Base-by-base conservation (phyloP, 306 rosid species). In the Ormosia semicastrata region DNA sequence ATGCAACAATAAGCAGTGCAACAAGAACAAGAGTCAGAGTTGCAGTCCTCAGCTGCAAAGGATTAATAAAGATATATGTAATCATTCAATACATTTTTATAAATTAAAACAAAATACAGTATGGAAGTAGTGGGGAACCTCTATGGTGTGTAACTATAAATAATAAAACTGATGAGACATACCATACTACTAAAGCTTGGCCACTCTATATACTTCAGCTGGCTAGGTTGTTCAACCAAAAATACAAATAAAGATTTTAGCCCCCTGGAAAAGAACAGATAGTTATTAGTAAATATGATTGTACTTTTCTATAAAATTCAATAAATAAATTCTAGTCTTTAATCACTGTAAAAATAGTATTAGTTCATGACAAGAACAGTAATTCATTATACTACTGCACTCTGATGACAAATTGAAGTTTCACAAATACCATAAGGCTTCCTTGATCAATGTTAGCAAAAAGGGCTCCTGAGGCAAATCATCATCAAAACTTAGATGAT, bases 221-320 rank as follows among this genome's bases (percentile, higher is more conserved):
- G 97, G 86, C 97, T 82, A 39, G 98, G 98, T 81, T 95, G 98
- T 90, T 95, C 95, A 50, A 58, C 84, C 87, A 95, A 85, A 89
- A 94, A 94, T 40, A 34, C 58, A 63, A 86, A 83, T 34, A 93
- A 73, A 43, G 88, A 89, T 83, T 84, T 90, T 76, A 89, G 18
- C 29, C 81, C 88, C 97, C 97, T 94, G 73, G 33, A 63, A 78
- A 66, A 15, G 18, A 73, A 47, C 13, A 52, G 50, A 24, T 54
- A 34, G 78, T 43, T 37, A 69, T 8, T 32, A 36, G 66, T 58
- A 24, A 50, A 75, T 70, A 75, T 29, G 33, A 24, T 72, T 65
- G 8, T n/a, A 44, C 11, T 83, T 73, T 77, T 71, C 59, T 18
- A 37, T 76, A 41, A 34, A 58, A 9, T 47, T 59, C 17, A 69